These are phyloP conservation scores for Rhizophora apiculata DNA, from an alignment of 345 rosid species.

Conservation along the genomic window DNA sequence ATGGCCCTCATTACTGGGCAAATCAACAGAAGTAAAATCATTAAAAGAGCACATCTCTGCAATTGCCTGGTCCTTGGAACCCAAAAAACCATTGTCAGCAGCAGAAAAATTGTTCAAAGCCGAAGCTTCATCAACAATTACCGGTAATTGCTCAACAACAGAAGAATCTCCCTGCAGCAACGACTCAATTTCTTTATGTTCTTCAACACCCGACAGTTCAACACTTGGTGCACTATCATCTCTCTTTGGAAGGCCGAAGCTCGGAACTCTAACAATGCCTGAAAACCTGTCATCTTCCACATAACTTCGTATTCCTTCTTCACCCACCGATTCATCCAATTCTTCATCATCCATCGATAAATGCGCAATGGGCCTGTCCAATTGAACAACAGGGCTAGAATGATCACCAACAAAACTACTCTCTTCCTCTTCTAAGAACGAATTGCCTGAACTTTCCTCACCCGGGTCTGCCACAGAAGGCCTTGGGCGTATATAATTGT, in stretches of 20 bases:
- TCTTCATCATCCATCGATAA: conserved; percentile 68
- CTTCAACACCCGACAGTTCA: conserved; percentile 20
- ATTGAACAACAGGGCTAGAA: conserved; percentile 20
- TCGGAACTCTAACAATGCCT: conserved; percentile 28
- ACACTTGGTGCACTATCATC: conserved; percentile 28
- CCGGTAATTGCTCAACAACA: conserved; percentile 1
- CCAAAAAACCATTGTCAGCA: conserved; percentile 8
- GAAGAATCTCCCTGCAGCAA: conserved; percentile 8
- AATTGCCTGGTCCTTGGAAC: conserved; percentile 17
- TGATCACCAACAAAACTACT: not conserved
- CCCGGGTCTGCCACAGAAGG: conserved; percentile 16
- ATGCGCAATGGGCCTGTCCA: conserved; percentile 50
- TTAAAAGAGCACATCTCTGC: conserved; percentile 8
- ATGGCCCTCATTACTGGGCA: not conserved
- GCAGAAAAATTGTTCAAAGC: not conserved
- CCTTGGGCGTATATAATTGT: conserved; percentile 21
- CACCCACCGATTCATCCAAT: conserved; percentile 30
- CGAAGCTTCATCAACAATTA: conserved; percentile 6
- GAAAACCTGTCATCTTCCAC: conserved; percentile 28
- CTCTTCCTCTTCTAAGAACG: conserved; percentile 6
- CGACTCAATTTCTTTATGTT: conserved; percentile 12
- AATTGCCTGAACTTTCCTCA: conserved; percentile 14
- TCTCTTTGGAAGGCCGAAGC: conserved; percentile 12
- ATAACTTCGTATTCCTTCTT: conserved; percentile 33
- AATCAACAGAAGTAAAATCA: conserved; percentile 20